Base-by-base conservation (phyloP, 2,329 filamentous ascomycete genomes). In the Alternaria alternata region DNA sequence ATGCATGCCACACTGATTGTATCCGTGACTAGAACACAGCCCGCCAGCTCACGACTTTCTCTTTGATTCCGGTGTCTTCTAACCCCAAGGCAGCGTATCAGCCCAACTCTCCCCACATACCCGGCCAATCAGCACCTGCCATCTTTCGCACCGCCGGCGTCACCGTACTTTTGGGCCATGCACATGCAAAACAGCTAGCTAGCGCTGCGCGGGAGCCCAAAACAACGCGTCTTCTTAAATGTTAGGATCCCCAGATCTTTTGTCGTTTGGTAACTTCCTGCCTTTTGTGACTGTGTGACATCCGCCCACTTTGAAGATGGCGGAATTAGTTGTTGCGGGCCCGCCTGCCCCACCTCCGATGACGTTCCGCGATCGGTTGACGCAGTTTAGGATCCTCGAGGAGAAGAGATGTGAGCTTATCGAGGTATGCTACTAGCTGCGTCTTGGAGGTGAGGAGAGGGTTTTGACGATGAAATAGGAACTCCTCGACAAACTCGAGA, bases 371-470 rank as follows among this genome's bases (percentile, higher is more conserved):
- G 76, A 77, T 52, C 63, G 73, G 38, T 54, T 78, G 49, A 73
- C 75, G 16, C 75, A 78, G 65, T 78, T 78, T 39, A 70, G 64
- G 52, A 77, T 77, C 24, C 43, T 78, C 24, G 76, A 78, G 39
- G 76, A 78, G 65, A 78, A 74, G 62, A 72, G 76, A 42, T 64
- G 69, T 43, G 75, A 77, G 62, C 59, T 78, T 49, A 78, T 78
- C 5, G 76, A 78, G 65, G 76, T 78, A 62, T 22, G 53, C 30
- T 42, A n/a, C 5, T 49, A n/a, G 3, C 9, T 5, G 9, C 30
- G 16, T 36, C 32, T 6, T 38, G 34, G 14, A 16, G 7, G 4
- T 7, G 20, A 43, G 9, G 30, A 16, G 12, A 24, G n/a, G 20
- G 5, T 43, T 20, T 43, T 61, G 30, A 61, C 54, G 12, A 12